Percentiles rank a stretch among this genome's conserved stretches.
Conservation (phyloP, 163 green algal genomes). For the Scenedesmus sp. region DNA sequence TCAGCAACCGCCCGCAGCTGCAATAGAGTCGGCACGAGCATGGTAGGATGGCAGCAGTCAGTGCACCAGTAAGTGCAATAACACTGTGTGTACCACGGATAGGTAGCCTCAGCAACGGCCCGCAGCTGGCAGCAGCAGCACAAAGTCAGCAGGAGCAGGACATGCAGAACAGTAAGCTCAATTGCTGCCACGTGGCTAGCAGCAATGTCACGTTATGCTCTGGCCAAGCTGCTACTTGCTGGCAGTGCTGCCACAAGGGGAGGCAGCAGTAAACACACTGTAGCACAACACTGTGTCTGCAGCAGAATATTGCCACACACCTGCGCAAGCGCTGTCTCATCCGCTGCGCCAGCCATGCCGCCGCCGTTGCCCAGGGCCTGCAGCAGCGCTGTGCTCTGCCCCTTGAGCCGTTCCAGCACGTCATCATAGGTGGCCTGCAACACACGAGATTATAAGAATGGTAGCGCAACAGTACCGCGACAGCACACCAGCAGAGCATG, state of each 20-base stretch:
- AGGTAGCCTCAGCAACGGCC: too few species aligned
- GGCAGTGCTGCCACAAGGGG: too few species aligned
- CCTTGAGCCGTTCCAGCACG: conserved; percentile 68
- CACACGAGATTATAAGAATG: neutral
- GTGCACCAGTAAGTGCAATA: too few species aligned
- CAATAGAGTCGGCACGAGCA: neutral
- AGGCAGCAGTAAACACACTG: too few species aligned
- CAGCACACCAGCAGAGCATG: neutral
- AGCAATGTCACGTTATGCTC: neutral
- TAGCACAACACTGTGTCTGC: neutral
- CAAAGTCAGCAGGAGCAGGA: too few species aligned
- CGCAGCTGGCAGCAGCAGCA: too few species aligned
- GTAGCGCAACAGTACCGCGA: neutral
- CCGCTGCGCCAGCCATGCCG: neutral
- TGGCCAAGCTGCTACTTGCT: too few species aligned
- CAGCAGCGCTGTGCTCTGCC: conserved; percentile 63
- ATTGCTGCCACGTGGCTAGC: neutral
- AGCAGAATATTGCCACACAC: neutral
- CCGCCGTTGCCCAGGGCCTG: conserved; percentile 53
- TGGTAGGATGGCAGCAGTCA: neutral
- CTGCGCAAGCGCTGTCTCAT: conserved; percentile 39
- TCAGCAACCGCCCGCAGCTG: neutral
- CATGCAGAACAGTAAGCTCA: neutral
- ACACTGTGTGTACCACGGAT: too few species aligned
- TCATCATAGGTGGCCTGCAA: conserved; percentile 59